Base-by-base conservation (phyloP, 495 filamentous ascomycete species). In the Penicillium antarcticum region DNA sequence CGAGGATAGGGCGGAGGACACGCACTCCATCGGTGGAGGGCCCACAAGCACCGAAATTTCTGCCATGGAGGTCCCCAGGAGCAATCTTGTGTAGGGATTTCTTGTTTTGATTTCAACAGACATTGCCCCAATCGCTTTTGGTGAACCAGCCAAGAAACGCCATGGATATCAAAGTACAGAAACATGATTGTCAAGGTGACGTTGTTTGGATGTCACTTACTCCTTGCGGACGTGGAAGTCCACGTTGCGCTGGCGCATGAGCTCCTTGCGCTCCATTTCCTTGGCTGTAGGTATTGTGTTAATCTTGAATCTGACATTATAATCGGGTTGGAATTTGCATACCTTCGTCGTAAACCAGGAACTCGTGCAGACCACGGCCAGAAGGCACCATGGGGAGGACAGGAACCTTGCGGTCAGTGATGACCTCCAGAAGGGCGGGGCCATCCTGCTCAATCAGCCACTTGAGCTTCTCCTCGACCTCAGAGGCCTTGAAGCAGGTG, bases 351-450 rank as follows among this genome's bases (percentile, higher is more conserved):
- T 90, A 98, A 16, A 92, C 78, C 62, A 96, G 73, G 75, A 97
- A 96, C 72, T 98, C 95, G 64, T 97, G 90, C 56, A 98, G 77
- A 51, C 78, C 95, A 51, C 77, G 83, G 26, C 95, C 94, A 26
- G 80, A 84, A 18, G 92, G 91, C 42, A 98, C 94, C 94, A 97
- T 97, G 16, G 94, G 94, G 45, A 98, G 74, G 13, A 98, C 95
- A 38, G 95, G 92, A n/a, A 97, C 89, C 82, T 97, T 96, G 80
- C 95, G 91, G 62, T 80, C 77, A 42, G 78, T 78, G 46, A 77
- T 66, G 29, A 79, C 77, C 62, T 81, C 79, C 31, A 90, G 74
- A 55, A 94, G 75, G 21, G 87, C 86, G 37, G 89, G 88, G 23
- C 88, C 89, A 29, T 91, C 86, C 21, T 79, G 82, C 47, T 91